Evolutionary conservation across 2,329 filamentous ascomycete genomes (phyloP).

Genomic region (Raffaelea deltoideospora): DNA sequence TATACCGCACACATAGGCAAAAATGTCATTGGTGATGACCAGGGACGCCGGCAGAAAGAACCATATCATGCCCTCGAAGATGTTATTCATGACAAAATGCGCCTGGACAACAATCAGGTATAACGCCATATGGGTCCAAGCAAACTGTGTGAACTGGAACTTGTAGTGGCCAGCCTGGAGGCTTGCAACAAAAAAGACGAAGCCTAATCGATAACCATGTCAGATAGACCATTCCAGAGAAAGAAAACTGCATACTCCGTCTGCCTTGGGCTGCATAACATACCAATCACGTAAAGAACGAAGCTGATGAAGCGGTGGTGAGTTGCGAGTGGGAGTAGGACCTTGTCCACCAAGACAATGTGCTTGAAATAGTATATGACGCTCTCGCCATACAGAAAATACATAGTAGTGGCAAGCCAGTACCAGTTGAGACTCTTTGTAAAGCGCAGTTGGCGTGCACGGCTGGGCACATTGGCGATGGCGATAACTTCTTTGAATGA

Average conservation of each 20-base stretch:
- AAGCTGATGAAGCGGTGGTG: slow-evolving; percentile 99
- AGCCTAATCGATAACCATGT: slow-evolving; percentile 39
- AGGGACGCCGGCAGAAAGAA: slow-evolving; percentile 92
- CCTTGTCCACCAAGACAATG: slow-evolving; percentile 85
- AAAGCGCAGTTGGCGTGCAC: slow-evolving; percentile 77
- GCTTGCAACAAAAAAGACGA: slow-evolving; percentile 94
- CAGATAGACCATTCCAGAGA: background rate
- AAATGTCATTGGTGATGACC: slow-evolving; percentile 98
- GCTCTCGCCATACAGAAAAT: slow-evolving; percentile 95
- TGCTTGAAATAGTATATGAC: slow-evolving; percentile 99
- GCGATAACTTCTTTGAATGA: slow-evolving; percentile 99
- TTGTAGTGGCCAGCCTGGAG: slow-evolving; percentile 92
- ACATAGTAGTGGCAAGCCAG: slow-evolving; percentile 97
- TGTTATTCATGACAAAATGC: slow-evolving; percentile 99
- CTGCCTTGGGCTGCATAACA: background rate
- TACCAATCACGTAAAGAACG: slow-evolving; percentile 92
- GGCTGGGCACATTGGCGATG: slow-evolving; percentile 86
- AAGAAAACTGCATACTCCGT: too few relatives aligned
- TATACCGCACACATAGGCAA: slow-evolving; percentile 94
- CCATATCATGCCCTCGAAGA: slow-evolving; percentile 99
- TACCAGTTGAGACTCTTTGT: slow-evolving; percentile 99
- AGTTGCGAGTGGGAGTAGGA: slow-evolving; percentile 82
- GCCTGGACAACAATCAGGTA: slow-evolving; percentile 96
- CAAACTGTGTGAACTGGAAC: slow-evolving; percentile 98
- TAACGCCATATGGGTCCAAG: slow-evolving; percentile 98